phyloP scores from a whole-genome alignment of 2,329 filamentous ascomycete genomes.

The Colletotrichum graminicola region DNA sequence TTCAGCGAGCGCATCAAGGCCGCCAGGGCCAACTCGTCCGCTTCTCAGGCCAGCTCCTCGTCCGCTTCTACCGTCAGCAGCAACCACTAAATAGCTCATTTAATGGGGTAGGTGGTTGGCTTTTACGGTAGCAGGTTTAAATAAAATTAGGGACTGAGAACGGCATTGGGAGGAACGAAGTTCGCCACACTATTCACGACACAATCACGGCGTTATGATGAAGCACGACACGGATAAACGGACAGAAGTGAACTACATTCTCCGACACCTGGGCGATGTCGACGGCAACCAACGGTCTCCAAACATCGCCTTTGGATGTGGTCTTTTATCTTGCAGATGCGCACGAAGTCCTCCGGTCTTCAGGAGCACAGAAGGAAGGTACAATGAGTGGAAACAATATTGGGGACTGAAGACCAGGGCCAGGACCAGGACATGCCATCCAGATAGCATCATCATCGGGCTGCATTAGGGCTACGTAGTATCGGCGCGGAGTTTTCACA shows the following conservation, averaged over 20 bases:
- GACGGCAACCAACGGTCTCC: constrained; percentile 18
- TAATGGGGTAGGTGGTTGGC: background rate
- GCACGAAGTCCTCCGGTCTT: background rate
- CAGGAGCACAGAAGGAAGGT: background rate
- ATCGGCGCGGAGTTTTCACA: constrained; percentile 14
- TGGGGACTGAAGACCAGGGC: constrained; percentile 1
- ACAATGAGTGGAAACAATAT: background rate
- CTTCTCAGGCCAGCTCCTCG: constrained; percentile 50
- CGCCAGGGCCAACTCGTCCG: constrained; percentile 51
- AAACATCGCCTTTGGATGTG: constrained; percentile 1
- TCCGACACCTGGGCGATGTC: background rate
- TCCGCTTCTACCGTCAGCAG: constrained; percentile 46
- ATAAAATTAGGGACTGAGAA: background rate
- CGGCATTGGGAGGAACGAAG: background rate
- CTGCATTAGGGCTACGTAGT: constrained; percentile 14
- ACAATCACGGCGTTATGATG: constrained; percentile 21
- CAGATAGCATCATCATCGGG: constrained; percentile 3
- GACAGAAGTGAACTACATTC: background rate
- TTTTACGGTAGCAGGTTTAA: background rate
- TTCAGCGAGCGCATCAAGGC: constrained; percentile 57
- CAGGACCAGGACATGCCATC: background rate
- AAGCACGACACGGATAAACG: constrained; percentile 1
- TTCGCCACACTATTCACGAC: constrained; percentile 11
- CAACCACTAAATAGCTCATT: constrained; percentile 11
- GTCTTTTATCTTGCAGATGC: background rate